These are phyloP conservation scores for Exserohilum turcica DNA, from an alignment of 2,329 filamentous ascomycete species.

Conservation along the genomic window DNA sequence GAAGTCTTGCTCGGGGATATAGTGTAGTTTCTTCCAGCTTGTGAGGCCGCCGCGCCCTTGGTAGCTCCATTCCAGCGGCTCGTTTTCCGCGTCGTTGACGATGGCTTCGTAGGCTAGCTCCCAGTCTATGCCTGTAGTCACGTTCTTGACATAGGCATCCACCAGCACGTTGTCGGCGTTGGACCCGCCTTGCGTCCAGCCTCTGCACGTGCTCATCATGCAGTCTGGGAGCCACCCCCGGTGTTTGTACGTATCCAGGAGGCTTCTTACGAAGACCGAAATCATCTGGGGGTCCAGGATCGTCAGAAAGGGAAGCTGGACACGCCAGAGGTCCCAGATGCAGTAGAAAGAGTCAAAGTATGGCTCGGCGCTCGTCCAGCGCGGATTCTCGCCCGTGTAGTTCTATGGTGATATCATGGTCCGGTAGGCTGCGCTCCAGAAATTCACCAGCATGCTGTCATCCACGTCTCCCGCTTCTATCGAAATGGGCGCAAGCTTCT, in stretches of 20 bases:
- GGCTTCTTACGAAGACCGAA: slow-evolving; percentile 69
- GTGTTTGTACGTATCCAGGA: slow-evolving; percentile 74
- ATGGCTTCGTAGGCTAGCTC: slow-evolving; percentile 46
- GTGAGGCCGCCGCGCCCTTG: slow-evolving; percentile 46
- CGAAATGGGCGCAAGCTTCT: slow-evolving; percentile 48
- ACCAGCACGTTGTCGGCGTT: slow-evolving; percentile 75
- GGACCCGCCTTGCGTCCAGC: slow-evolving; percentile 75
- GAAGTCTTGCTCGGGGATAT: slow-evolving; percentile 49
- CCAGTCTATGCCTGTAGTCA: slow-evolving; percentile 53
- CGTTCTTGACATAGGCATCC: slow-evolving; percentile 72
- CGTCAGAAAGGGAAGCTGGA: slow-evolving; percentile 68
- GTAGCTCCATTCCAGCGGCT: slow-evolving; percentile 48
- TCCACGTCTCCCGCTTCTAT: slow-evolving; percentile 46
- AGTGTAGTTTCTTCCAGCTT: slow-evolving; percentile 45
- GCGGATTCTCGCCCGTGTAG: slow-evolving; percentile 55
- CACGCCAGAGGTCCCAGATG: slow-evolving; percentile 55
- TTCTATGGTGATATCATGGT: slow-evolving; percentile 54
- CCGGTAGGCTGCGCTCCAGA: slow-evolving; percentile 54
- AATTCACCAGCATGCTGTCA: slow-evolving; percentile 46
- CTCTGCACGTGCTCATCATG: slow-evolving; percentile 76
- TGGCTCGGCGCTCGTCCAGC: slow-evolving; percentile 52
- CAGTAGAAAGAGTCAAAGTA: slow-evolving; percentile 66
- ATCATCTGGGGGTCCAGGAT: slow-evolving; percentile 69
- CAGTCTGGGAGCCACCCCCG: slow-evolving; percentile 78
- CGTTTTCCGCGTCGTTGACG: slow-evolving; percentile 47